Conservation (phyloP, 106 monocot species). For the Apostasia ramifera region DNA sequence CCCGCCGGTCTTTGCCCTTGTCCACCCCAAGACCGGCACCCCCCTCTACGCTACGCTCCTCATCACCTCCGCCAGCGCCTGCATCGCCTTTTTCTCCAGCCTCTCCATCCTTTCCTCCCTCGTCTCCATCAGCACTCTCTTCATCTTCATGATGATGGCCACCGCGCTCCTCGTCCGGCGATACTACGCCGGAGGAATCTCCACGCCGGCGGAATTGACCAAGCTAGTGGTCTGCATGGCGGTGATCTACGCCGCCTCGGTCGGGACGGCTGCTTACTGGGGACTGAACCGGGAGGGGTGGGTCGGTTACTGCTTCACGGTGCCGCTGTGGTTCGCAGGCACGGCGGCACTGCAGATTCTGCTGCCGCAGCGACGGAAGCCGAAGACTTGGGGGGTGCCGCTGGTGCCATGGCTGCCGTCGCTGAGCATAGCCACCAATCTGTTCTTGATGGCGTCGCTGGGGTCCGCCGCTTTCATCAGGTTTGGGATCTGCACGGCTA, state of each 20-base stretch:
- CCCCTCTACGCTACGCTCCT: conserved; percentile 72
- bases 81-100: conserved; percentile 73
- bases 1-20: conserved; percentile 61
- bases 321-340: not conserved
- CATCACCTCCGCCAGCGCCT: conserved; percentile 53
- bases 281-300: not conserved
- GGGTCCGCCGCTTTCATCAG: not conserved
- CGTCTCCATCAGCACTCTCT: conserved; percentile 76
- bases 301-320: not conserved
- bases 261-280: not conserved
- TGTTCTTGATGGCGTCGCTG: not conserved
- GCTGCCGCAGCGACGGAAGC: not conserved
- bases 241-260: not conserved
- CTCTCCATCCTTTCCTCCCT: conserved; percentile 57
- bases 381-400: conserved; percentile 5
- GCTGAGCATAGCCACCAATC: not conserved
- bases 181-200: conserved; percentile 33
- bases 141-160: conserved; percentile 88
- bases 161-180: conserved; percentile 65
- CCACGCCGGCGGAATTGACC: not conserved
- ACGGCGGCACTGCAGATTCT: not conserved
- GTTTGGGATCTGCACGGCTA: not conserved
- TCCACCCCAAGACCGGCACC: conserved; percentile 48
- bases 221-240: not conserved
- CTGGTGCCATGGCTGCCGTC: conserved; percentile 6